These are phyloP conservation scores for Pythium dissimile DNA, from an alignment of 352 stramenopile genomes.

Conservation along the genomic window DNA sequence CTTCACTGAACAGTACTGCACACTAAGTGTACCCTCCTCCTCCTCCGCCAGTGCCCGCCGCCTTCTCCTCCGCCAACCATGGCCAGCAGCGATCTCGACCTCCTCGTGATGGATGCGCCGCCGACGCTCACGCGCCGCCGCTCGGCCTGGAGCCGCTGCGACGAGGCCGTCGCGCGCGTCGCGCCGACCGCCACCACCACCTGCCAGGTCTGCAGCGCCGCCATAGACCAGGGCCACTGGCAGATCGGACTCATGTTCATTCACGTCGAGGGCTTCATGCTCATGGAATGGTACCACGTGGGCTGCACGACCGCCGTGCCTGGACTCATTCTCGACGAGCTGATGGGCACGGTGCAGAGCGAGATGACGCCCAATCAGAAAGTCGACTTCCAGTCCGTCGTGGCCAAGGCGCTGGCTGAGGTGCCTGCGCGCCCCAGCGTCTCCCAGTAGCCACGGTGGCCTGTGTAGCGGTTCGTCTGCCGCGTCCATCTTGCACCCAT, in stretches of 20 bases:
- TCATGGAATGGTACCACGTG: constrained; percentile 85
- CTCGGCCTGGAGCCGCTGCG: constrained; percentile 72
- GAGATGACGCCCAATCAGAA: constrained; percentile 61
- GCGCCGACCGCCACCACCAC: constrained; percentile 73
- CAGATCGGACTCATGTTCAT: constrained; percentile 84
- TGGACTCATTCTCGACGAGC: constrained; percentile 39
- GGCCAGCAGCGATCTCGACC: constrained; percentile 10
- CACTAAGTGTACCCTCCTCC: too few relatives aligned
- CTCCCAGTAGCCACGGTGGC: constrained; percentile 4
- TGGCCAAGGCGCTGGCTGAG: constrained; percentile 14
- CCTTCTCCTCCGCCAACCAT: constrained; percentile 4
- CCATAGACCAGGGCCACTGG: constrained; percentile 61
- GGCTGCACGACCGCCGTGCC: constrained; percentile 54
- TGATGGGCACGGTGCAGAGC: constrained; percentile 56
- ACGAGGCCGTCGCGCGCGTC: constrained; percentile 72
- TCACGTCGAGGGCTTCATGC: constrained; percentile 83
- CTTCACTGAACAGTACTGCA: too few relatives aligned
- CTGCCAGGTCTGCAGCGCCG: constrained; percentile 64
- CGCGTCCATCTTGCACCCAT: too few relatives aligned
- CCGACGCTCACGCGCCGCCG: constrained; percentile 41
- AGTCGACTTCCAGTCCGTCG: constrained; percentile 38
- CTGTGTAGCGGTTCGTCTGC: background rate
- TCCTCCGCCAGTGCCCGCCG: background rate
- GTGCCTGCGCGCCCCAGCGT: constrained; percentile 10
- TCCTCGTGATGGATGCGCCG: constrained; percentile 45